Evolutionary conservation across 202 grass and related monocot genomes (phyloP).

Genomic region (Hordeum pubiflorum): DNA sequence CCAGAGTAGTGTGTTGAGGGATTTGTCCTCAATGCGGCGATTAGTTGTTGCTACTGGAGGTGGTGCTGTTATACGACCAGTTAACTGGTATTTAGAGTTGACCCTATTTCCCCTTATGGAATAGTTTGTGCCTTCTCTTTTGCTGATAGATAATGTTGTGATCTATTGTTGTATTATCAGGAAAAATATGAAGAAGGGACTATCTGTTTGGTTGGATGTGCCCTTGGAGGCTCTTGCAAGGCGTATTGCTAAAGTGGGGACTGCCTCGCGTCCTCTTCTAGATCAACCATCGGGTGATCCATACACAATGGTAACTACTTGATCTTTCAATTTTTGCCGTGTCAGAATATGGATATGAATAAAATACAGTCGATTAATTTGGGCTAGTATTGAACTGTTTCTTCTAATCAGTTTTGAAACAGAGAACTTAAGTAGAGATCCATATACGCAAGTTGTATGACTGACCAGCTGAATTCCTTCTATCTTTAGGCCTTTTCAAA

Average conservation of each 20-base stretch:
- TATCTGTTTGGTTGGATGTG: constrained; percentile 93
- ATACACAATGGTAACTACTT: constrained; percentile 67
- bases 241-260: constrained; percentile 86
- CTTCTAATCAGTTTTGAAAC: not conserved
- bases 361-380: not conserved
- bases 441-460: not conserved
- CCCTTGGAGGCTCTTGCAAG: constrained; percentile 86
- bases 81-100: constrained; percentile 69
- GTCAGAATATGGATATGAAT: not conserved
- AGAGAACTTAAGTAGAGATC: not conserved
- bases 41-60: constrained; percentile 96
- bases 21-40: constrained; percentile 78
- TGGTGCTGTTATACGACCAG: constrained; percentile 82
- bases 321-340: not conserved
- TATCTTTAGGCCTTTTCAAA: constrained; percentile 69
- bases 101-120: not conserved
- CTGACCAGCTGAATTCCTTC: not conserved
- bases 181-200: constrained; percentile 92
- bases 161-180: constrained; percentile 39
- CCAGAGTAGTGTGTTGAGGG: constrained; percentile 82
- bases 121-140: not conserved
- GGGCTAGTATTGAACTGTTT: not conserved
- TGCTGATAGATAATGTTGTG: not conserved
- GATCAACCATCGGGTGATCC: constrained; percentile 88
- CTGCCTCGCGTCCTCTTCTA: constrained; percentile 86